phyloP scores from a whole-genome alignment of 495 filamentous ascomycete species.

The Xylaria acuta region DNA sequence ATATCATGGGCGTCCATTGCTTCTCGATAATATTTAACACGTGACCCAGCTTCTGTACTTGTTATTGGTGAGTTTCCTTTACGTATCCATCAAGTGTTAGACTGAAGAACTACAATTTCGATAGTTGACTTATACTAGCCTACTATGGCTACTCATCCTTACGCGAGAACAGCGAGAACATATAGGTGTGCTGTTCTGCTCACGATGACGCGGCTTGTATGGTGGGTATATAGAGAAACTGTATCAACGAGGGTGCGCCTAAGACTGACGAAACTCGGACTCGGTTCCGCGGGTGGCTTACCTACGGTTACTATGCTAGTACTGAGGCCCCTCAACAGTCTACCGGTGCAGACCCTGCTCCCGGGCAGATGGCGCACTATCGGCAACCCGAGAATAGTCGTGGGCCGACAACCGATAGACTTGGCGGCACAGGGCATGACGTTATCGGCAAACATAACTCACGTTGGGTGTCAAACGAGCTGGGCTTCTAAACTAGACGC shows the following conservation, averaged over 20 bases:
- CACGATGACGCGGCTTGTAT: background rate
- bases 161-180: background rate
- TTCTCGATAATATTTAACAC: background rate
- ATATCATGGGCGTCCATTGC: background rate
- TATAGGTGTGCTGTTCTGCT: background rate
- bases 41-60: background rate
- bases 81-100: background rate
- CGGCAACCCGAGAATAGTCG: background rate
- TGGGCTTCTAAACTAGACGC: conserved; percentile 3
- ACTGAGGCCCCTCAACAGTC: background rate
- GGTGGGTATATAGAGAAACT: background rate
- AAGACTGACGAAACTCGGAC: background rate
- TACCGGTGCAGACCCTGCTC: background rate
- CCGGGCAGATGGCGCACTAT: background rate
- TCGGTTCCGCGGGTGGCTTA: background rate
- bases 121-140: too few relatives aligned
- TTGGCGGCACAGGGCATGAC: background rate
- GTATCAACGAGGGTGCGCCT: too few relatives aligned
- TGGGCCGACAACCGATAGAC: background rate
- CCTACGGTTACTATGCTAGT: background rate
- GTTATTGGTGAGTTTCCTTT: background rate
- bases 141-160: background rate
- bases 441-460: background rate
- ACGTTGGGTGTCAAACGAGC: background rate
- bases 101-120: background rate